These are phyloP conservation scores for Aspergillus calidoustus DNA, from an alignment of 2,329 filamentous ascomycete genomes.

Conservation along the genomic window DNA sequence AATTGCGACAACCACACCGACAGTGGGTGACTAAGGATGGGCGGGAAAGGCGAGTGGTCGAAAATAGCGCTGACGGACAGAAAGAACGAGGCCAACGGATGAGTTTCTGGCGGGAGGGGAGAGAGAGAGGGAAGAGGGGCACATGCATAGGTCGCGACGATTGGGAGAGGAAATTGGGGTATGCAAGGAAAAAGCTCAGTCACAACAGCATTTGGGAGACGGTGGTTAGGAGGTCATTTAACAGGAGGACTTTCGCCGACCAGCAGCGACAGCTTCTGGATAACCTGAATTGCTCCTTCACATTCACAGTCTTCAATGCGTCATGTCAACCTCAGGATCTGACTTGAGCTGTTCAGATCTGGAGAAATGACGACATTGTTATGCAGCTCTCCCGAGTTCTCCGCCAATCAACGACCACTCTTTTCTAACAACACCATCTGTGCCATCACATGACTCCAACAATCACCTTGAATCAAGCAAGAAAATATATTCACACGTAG, in stretches of 20 bases:
- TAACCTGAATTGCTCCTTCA: not conserved
- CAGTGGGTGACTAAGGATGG: conserved; percentile 15
- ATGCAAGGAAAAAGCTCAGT: not conserved
- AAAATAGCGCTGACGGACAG: conserved; percentile 19
- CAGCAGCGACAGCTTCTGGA: not conserved
- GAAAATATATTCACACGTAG: not conserved
- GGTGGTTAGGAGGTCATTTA: not conserved
- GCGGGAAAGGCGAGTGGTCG: conserved; percentile 10
- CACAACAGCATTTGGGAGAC: not conserved
- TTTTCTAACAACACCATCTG: not conserved
- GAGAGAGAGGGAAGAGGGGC: conserved; percentile 23
- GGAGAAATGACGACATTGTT: conserved; percentile 6
- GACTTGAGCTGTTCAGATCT: not conserved
- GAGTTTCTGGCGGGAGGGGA: conserved; percentile 23
- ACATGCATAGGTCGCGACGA: conserved; percentile 21
- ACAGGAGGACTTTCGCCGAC: not conserved
- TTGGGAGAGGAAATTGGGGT: not conserved
- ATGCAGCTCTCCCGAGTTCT: conserved; percentile 1
- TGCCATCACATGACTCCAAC: not conserved
- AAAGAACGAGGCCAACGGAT: conserved; percentile 9
- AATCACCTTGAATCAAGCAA: not conserved
- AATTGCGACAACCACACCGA: conserved; percentile 30
- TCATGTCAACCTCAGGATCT: conserved; percentile 2
- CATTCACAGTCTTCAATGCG: conserved; percentile 1
- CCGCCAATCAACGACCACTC: conserved; percentile 5